phyloP scores from a whole-genome alignment of 2,329 filamentous ascomycete species.

The Aspergillus sp. region DNA sequence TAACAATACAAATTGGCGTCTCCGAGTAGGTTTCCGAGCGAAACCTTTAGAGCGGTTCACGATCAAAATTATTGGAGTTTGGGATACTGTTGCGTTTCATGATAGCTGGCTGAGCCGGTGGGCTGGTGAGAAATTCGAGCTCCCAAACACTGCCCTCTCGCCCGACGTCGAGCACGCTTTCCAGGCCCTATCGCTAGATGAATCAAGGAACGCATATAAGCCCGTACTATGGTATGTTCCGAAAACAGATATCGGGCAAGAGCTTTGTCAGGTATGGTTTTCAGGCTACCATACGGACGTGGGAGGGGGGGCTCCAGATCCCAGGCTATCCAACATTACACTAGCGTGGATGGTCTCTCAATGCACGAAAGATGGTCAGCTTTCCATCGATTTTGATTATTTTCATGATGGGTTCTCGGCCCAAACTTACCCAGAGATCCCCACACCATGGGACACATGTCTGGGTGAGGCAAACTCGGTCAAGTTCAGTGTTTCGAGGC shows the following conservation, averaged over 20 bases:
- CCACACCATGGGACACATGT: neutral
- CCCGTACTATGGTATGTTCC: constrained; percentile 1
- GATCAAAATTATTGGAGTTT: constrained; percentile 2
- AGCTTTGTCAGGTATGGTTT: constrained; percentile 3
- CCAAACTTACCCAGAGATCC: neutral
- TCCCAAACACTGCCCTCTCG: neutral
- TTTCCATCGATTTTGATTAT: constrained; percentile 2
- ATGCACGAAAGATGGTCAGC: constrained; percentile 1
- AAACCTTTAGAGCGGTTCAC: neutral
- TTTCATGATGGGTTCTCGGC: constrained; percentile 1
- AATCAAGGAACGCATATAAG: constrained; percentile 2
- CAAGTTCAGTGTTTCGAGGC: neutral
- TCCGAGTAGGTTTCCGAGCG: neutral
- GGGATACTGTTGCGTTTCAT: constrained; percentile 4
- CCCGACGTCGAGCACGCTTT: constrained; percentile 3
- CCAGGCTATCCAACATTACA: constrained; percentile 1
- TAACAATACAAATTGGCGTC: neutral
- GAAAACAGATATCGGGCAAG: neutral
- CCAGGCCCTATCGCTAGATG: constrained; percentile 2
- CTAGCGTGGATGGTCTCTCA: constrained; percentile 5
- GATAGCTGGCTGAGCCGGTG: neutral
- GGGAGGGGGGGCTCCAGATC: neutral
- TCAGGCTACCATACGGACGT: constrained; percentile 4
- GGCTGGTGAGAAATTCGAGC: constrained; percentile 2
- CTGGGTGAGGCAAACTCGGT: neutral